A percentile compares a stretch with the other conserved stretches of the same genome.
Conservation (phyloP, 1,284 basidiomycete species). For the Ustilago shanxiensis region DNA sequence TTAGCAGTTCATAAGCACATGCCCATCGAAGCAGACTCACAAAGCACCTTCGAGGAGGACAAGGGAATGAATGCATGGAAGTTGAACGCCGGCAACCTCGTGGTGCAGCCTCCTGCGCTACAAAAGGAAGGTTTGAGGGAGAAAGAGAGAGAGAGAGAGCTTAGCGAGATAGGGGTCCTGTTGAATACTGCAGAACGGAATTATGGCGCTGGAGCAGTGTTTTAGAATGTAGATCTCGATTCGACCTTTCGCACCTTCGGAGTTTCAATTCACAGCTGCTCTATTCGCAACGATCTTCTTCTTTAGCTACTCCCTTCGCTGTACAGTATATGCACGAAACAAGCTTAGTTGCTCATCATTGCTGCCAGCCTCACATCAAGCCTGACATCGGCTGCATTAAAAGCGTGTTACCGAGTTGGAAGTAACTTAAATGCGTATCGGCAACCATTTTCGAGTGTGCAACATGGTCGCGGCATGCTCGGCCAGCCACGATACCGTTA, state of each 20-base stretch:
- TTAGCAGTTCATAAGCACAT: neutral
- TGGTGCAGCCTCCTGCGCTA: neutral
- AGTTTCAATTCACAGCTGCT: slow-evolving; percentile 3
- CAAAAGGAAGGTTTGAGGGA: slow-evolving; percentile 1
- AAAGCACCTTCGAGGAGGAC: too few relatives aligned
- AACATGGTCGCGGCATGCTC: too few relatives aligned
- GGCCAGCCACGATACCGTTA: too few relatives aligned
- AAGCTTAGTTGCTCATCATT: too few relatives aligned
- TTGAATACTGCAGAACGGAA: neutral
- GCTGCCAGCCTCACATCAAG: too few relatives aligned
- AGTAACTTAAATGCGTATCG: too few relatives aligned
- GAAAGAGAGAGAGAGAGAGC: too few relatives aligned
- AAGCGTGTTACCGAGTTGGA: too few relatives aligned
- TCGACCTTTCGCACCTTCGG: slow-evolving; percentile 3
- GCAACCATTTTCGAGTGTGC: too few relatives aligned
- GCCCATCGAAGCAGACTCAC: neutral
- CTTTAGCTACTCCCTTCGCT: too few relatives aligned
- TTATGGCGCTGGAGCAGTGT: neutral
- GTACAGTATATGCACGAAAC: too few relatives aligned
- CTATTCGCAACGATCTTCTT: neutral
- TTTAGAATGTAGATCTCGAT: slow-evolving; percentile 4
- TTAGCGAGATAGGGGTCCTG: slow-evolving; percentile 13
- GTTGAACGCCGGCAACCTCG: slow-evolving; percentile 4
- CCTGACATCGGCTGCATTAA: too few relatives aligned
- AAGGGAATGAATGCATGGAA: slow-evolving; percentile 1